These are phyloP conservation scores for Diaporthe eres DNA, from an alignment of 2,329 filamentous ascomycete genomes.

Conservation along the genomic window DNA sequence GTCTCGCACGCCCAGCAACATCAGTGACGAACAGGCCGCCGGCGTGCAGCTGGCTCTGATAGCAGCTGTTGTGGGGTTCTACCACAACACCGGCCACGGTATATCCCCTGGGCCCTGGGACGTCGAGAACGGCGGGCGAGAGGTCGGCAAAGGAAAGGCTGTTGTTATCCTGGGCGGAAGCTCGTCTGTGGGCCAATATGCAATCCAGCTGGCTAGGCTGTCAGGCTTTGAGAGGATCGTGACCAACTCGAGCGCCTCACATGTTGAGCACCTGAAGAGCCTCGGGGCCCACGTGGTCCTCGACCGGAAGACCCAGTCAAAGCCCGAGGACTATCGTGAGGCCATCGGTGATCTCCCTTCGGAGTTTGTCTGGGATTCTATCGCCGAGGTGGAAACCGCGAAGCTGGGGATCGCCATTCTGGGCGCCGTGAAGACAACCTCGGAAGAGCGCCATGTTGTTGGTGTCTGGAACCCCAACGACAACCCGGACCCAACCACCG, in stretches of 20 bases:
- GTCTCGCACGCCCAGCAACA: constrained; percentile 49
- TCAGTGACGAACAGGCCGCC: constrained; percentile 50
- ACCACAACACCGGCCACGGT: constrained; percentile 45
- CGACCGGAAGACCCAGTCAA: constrained; percentile 44
- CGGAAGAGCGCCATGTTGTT: constrained; percentile 43
- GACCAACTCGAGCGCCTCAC: constrained; percentile 54
- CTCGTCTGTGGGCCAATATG: constrained; percentile 57
- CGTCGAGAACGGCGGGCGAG: constrained; percentile 44
- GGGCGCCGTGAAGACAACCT: constrained; percentile 41
- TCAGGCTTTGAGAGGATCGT: constrained; percentile 61
- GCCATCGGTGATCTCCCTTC: constrained; percentile 48
- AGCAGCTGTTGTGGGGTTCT: constrained; percentile 44
- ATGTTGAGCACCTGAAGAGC: constrained; percentile 50
- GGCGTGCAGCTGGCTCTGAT: constrained; percentile 47
- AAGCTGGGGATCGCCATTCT: constrained; percentile 49
- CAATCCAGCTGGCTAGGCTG: constrained; percentile 58
- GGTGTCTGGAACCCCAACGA: constrained; percentile 40
- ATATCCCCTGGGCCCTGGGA: constrained; percentile 50
- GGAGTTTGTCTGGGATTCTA: constrained; percentile 51
- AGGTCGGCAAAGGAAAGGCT: constrained; percentile 56
- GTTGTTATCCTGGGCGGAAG: constrained; percentile 53
- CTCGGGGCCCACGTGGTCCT: constrained; percentile 44
- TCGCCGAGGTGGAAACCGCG: constrained; percentile 49
- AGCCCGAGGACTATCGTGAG: constrained; percentile 45
- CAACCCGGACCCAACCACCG: constrained; percentile 18